Evolutionary conservation across 2,329 filamentous ascomycete species (phyloP).

Genomic region (Trichophyton mentagrophytes): DNA sequence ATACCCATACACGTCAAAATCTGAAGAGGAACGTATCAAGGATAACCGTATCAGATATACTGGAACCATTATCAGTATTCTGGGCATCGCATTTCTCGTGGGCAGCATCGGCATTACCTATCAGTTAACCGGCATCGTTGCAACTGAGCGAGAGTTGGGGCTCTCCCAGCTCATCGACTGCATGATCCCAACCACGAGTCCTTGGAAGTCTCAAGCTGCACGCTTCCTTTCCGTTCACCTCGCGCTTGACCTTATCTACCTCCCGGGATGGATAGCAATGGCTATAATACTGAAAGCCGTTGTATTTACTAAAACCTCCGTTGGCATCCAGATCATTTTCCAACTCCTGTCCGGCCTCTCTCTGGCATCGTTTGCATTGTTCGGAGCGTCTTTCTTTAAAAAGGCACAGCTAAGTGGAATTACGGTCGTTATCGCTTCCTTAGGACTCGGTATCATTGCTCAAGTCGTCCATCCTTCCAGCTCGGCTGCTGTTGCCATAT

Average conservation of each 20-base stretch:
- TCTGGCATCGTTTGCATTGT: conserved; percentile 65
- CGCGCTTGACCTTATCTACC: conserved; percentile 66
- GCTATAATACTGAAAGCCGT: conserved; percentile 46
- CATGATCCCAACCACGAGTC: conserved; percentile 67
- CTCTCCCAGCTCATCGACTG: conserved; percentile 82
- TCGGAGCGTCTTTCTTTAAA: conserved; percentile 72
- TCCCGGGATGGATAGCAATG: conserved; percentile 71
- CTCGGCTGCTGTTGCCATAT: conserved; percentile 52
- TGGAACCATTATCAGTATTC: conserved; percentile 57
- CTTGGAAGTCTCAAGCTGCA: conserved; percentile 66
- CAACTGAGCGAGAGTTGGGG: conserved; percentile 70
- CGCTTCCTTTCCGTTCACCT: conserved; percentile 69
- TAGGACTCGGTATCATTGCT: conserved; percentile 68
- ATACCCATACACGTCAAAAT: conserved; percentile 64
- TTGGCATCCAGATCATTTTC: conserved; percentile 57
- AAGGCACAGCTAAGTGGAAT: conserved; percentile 82
- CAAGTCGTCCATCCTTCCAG: conserved; percentile 50
- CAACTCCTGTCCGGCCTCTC: conserved; percentile 66
- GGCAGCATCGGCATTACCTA: conserved; percentile 72
- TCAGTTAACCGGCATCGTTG: conserved; percentile 74
- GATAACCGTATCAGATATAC: conserved; percentile 59
- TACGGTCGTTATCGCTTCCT: conserved; percentile 55
- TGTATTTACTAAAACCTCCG: conserved; percentile 52
- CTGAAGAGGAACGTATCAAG: conserved; percentile 51
- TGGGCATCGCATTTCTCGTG: conserved; percentile 68